phyloP scores from a whole-genome alignment of 805 yeast genomes.

The Candida chilensis region DNA sequence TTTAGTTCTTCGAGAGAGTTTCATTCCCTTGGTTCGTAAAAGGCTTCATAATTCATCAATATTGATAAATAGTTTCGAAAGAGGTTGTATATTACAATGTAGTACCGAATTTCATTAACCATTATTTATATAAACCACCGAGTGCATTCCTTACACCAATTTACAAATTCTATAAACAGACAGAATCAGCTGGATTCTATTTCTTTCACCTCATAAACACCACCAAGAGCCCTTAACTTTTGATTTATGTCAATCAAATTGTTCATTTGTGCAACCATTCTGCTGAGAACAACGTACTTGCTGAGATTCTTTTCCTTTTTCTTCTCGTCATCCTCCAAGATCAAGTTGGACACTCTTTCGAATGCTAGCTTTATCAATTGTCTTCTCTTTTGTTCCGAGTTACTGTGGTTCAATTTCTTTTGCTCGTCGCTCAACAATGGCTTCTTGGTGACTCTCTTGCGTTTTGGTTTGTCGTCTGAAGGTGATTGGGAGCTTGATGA shows the following conservation, averaged over 20 bases:
- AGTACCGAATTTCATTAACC: no score
- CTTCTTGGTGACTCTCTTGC: conserved; percentile 3
- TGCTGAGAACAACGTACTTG: neutral
- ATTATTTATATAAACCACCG: no score
- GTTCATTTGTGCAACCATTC: neutral
- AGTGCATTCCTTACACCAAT: neutral
- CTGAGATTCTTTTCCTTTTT: neutral
- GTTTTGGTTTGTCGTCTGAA: neutral
- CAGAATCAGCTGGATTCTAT: neutral
- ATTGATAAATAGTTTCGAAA: no score
- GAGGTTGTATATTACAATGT: no score
- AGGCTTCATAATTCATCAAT: no score
- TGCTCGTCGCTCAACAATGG: conserved; percentile 18
- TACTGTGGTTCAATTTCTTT: conserved; percentile 21
- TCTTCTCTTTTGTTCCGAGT: conserved; percentile 27
- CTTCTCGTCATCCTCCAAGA: conserved; percentile 2
- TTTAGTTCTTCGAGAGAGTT: no score
- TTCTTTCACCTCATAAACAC: neutral
- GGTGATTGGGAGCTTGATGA: neutral
- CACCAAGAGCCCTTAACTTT: neutral
- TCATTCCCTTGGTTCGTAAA: no score
- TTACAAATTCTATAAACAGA: neutral
- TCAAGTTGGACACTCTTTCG: conserved; percentile 16
- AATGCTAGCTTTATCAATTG: conserved; percentile 23
- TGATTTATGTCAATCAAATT: neutral